Evolutionary conservation across 371 early-diverging fungal genomes (phyloP).

Genomic region (Mucor circinelloides): DNA sequence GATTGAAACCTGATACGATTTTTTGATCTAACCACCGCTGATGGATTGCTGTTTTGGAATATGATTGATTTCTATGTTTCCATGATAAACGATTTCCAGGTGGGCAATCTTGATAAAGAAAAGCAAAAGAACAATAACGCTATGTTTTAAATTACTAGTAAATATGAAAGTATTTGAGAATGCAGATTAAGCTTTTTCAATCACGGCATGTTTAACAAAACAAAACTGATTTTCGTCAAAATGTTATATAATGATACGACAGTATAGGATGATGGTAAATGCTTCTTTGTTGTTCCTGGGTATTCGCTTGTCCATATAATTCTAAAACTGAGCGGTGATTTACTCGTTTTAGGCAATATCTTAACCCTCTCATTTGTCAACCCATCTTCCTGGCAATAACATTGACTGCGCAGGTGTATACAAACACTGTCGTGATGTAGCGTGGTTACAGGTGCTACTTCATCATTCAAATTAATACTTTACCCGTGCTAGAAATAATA

Average conservation of each 20-base stretch:
- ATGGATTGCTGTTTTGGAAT: neutral
- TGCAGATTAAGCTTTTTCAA: neutral
- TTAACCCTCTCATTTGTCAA: neutral
- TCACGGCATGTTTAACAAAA: neutral
- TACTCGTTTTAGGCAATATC: neutral
- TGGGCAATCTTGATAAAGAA: neutral
- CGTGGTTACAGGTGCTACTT: neutral
- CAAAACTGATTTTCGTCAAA: neutral
- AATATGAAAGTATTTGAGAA: neutral
- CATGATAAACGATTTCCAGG: neutral
- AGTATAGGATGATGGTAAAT: neutral
- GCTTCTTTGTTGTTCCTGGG: neutral
- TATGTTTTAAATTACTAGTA: neutral
- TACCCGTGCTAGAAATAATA: neutral
- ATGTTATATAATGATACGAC: neutral
- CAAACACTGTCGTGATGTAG: neutral
- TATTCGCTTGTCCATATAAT: neutral
- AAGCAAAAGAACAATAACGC: neutral
- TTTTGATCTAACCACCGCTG: neutral
- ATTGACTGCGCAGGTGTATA: neutral
- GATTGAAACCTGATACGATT: neutral
- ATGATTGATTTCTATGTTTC: neutral
- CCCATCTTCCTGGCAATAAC: neutral
- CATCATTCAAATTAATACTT: neutral
- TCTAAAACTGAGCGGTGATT: neutral